Conservation (phyloP, 352 stramenopile species). For the Phytopythium cucurbitacearum region DNA sequence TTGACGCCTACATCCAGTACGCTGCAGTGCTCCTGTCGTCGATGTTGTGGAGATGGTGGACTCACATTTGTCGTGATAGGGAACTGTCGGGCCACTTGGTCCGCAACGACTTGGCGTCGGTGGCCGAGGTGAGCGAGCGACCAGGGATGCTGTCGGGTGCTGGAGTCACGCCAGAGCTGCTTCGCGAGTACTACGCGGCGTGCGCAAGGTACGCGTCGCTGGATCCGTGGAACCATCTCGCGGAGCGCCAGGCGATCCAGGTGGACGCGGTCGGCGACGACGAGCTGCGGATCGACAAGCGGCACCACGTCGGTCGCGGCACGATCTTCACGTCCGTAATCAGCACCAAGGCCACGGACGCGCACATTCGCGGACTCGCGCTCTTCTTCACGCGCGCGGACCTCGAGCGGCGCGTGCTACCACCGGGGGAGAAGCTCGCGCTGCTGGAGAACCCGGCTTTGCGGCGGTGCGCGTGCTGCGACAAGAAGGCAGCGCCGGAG, state of each 20-base stretch:
- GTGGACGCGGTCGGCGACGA: conserved; percentile 59
- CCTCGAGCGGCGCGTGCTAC: conserved; percentile 69
- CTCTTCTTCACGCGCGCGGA: conserved; percentile 78
- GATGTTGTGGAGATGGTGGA: not conserved
- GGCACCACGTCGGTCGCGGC: conserved; percentile 43
- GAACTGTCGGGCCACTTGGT: conserved; percentile 80
- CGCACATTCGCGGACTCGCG: conserved; percentile 69
- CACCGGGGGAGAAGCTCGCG: conserved; percentile 56
- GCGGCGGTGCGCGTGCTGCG: conserved; percentile 68
- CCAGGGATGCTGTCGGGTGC: conserved; percentile 49
- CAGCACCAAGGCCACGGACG: conserved; percentile 41
- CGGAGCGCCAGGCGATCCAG: conserved; percentile 77
- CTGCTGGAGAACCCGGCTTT: conserved; percentile 68
- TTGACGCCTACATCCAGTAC: conserved; percentile 80
- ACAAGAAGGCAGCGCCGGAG: conserved; percentile 59
- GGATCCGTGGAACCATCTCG: conserved; percentile 64
- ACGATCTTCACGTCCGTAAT: conserved; percentile 79
- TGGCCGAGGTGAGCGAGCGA: conserved; percentile 73
- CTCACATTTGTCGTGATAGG: conserved; percentile 14
- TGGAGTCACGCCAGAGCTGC: conserved; percentile 52
- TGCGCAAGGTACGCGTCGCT: conserved; percentile 60
- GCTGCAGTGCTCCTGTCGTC: conserved; percentile 1
- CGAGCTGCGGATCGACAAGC: conserved; percentile 60
- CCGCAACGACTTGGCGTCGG: conserved; percentile 74
- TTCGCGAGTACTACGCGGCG: conserved; percentile 55